Evolutionary conservation across 805 yeast species (phyloP), one percentile per base, ranked within the genome.

Genomic region (Wickerhamiella parazyma): DNA sequence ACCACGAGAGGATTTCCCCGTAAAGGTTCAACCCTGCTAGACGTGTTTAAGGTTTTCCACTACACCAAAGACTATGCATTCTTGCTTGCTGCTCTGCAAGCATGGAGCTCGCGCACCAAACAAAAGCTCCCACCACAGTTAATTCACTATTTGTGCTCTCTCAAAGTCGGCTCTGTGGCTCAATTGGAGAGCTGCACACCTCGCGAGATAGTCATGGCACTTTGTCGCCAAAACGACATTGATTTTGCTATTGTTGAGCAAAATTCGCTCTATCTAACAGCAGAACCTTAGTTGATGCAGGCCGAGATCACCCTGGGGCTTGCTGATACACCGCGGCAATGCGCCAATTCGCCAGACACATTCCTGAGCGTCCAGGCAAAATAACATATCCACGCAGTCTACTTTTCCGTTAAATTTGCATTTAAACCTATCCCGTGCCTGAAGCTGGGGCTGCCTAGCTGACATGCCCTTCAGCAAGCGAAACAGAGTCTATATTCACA

Each of bases 401-500:
- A n/a, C n/a, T n/a, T n/a, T n/a, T n/a, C n/a, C n/a, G n/a, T n/a
- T n/a, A n/a, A n/a, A n/a, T n/a, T n/a, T n/a, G n/a, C n/a, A n/a
- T n/a, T n/a, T n/a, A n/a, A n/a, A n/a, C n/a, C n/a, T n/a, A n/a
- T n/a, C n/a, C n/a, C n/a, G n/a, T n/a, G n/a, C n/a, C n/a, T n/a
- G n/a, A n/a, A n/a, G n/a, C n/a, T n/a, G n/a, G n/a, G n/a, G n/a
- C n/a, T n/a, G n/a, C n/a, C n/a, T n/a, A n/a, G n/a, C n/a, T n/a
- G 16, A 3, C 3, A 39, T 39, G 42, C 33, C 42, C 10, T 31
- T 39, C 22, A 17, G 35, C 29, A 29, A 22, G 29, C 35, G 42
- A 4, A 39, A 39, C 16, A 29, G 42, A 12, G 25, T 39, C 18
- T 40, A 40, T 25, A 40, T 40, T 9, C 43, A 40, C 33, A 33